Percentiles rank a stretch among this genome's conserved stretches.
These are phyloP conservation scores for Malassezia vespertilionis DNA, from an alignment of 1,284 basidiomycete genomes.

Conservation along the genomic window DNA sequence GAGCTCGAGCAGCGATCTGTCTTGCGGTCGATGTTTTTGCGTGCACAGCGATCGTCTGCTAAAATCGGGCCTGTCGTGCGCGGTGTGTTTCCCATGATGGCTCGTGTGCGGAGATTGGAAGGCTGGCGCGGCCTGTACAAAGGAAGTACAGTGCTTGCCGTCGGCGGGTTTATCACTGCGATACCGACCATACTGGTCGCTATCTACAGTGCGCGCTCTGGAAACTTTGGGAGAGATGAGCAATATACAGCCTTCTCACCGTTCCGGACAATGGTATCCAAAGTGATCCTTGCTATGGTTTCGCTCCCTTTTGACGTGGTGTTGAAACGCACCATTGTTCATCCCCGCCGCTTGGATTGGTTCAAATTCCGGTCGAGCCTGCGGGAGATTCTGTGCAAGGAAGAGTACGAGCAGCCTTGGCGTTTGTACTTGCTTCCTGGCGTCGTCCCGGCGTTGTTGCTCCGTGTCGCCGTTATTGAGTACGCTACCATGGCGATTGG, in stretches of 20 bases:
- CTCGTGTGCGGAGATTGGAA: slow-evolving; percentile 34
- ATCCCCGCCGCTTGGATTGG: slow-evolving; percentile 30
- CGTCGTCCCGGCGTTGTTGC: slow-evolving; percentile 27
- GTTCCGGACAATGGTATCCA: not conserved
- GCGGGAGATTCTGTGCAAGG: slow-evolving; percentile 30
- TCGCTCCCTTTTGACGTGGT: slow-evolving; percentile 37
- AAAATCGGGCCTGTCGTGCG: slow-evolving; percentile 43
- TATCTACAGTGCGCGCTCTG: too few relatives aligned
- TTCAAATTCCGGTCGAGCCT: slow-evolving; percentile 22
- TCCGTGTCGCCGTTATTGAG: slow-evolving; percentile 34
- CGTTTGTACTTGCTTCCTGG: slow-evolving; percentile 33
- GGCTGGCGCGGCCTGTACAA: slow-evolving; percentile 43
- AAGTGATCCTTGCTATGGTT: slow-evolving; percentile 26
- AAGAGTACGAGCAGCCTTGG: slow-evolving; percentile 39
- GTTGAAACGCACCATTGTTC: slow-evolving; percentile 36
- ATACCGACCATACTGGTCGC: too few relatives aligned
- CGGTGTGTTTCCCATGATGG: slow-evolving; percentile 36
- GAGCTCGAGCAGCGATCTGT: slow-evolving; percentile 4
- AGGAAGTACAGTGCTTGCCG: slow-evolving; percentile 19
- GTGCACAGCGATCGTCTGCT: slow-evolving; percentile 26
- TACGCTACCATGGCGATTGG: slow-evolving; percentile 27
- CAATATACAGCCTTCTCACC: too few relatives aligned
- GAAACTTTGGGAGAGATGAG: too few relatives aligned
- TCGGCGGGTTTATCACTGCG: not conserved
- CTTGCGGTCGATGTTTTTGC: slow-evolving; percentile 25